Base-by-base conservation (phyloP, 495 filamentous ascomycete genomes). In the Cercophora sp. region DNA sequence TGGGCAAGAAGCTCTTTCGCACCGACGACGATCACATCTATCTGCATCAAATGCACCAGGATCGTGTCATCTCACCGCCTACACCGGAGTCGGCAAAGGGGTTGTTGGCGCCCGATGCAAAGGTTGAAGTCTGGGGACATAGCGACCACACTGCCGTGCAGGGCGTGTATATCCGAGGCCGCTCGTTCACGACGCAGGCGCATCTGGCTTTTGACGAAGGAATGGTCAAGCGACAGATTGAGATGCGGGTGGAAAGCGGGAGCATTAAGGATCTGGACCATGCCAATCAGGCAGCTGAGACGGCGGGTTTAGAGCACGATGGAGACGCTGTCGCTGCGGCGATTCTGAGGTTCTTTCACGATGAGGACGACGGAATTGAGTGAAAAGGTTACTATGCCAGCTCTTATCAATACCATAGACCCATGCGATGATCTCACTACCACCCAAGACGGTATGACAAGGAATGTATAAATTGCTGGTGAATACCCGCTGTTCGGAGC, bases 1-100 rank as follows among this genome's bases (percentile, higher is more conserved):
- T 79, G 56, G 90, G 90, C 3, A 83, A 84, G 70, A 74, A 83
- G 54, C 48, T 94, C 15, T 91, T 94, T 68, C 78, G 80, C 26
- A 70, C 75, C 49, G 79, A 85, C 11, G 76, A 79, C 20, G 13
- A 60, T 59, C 51, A 55, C 23, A 67, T 61, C 56, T 56, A 56
- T 56, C 63, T 94, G 24, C 82, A 88, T 58, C 88, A 95, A 70
- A 91, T 93, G 89, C 89, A 96, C 69, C 77, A 79, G 26, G 90
- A 94, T 57, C 78, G 85, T 11, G 84, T 93, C 9, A 81, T 83
- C 10, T 72, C 81, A 34, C 56, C 70, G 1, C 62, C 24, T 23
- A 58, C 62, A 54, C 5, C 61, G 53, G 5, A 32, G 45, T 18
- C 68, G 55, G 3, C 77, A 58, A 68, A 62, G 61, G 54, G 73